Conservation (phyloP, 2,329 filamentous ascomycete genomes). For the Ceratocystis destructans region DNA sequence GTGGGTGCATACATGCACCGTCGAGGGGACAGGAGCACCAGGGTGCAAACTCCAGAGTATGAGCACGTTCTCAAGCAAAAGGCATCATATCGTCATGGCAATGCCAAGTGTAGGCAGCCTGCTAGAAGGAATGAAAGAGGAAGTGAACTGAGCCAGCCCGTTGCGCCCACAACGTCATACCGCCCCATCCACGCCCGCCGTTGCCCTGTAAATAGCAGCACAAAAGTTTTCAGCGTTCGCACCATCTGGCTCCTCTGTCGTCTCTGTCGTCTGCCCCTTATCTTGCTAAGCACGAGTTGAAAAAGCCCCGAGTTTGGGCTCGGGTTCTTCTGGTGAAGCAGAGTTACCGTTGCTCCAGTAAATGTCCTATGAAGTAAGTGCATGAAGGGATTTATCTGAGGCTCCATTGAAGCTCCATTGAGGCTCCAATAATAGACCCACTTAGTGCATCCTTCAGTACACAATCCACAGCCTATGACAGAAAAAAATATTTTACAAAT, state of each 20-base stretch:
- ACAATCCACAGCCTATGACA: neutral
- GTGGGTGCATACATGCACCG: neutral
- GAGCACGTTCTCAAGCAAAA: too few relatives aligned
- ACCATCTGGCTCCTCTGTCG: neutral
- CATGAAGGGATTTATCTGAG: neutral
- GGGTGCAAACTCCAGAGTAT: too few relatives aligned
- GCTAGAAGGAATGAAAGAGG: constrained; percentile 11
- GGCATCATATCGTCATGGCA: too few relatives aligned
- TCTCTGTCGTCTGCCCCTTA: neutral
- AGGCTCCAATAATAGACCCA: constrained; percentile 18
- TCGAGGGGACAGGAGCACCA: neutral
- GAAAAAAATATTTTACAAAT: neutral
- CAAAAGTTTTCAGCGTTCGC: neutral
- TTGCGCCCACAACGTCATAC: constrained; percentile 16
- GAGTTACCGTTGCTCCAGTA: neutral
- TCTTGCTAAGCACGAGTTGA: neutral
- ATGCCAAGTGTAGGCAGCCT: neutral
- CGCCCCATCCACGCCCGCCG: neutral
- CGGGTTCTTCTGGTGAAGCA: neutral
- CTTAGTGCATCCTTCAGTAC: constrained; percentile 11
- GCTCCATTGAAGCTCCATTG: constrained; percentile 8
- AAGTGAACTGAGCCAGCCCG: neutral
- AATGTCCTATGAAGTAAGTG: neutral
- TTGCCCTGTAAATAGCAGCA: constrained; percentile 6
- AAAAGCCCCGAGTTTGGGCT: constrained; percentile 5